Percentiles rank a stretch among this genome's conserved stretches.
These are phyloP conservation scores for Penicillium psychrosexuale DNA, from an alignment of 2,329 filamentous ascomycete genomes.

Conservation along the genomic window DNA sequence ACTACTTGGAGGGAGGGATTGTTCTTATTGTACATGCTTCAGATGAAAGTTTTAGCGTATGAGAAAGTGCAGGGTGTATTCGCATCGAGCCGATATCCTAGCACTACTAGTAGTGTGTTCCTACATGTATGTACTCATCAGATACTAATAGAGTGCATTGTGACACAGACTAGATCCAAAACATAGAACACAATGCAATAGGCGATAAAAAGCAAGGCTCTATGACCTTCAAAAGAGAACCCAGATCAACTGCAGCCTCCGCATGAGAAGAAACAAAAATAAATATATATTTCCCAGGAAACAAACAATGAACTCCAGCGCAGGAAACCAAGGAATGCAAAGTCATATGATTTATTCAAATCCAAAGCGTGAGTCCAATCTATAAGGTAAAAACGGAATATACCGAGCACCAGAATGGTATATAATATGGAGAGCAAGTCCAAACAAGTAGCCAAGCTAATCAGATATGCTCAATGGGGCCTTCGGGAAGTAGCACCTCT, in stretches of 20 bases:
- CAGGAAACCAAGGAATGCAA: slow-evolving; percentile 1
- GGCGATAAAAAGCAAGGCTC: background rate
- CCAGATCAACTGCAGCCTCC: background rate
- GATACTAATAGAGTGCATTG: background rate
- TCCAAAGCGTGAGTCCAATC: background rate
- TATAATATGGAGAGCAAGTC: background rate
- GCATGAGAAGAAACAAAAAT: background rate
- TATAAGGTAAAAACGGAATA: background rate
- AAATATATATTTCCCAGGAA: background rate
- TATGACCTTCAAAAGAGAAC: background rate
- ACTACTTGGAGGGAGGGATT: slow-evolving; percentile 4
- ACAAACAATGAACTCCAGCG: slow-evolving; percentile 2
- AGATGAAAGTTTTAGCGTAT: slow-evolving; percentile 15
- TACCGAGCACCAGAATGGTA: background rate
- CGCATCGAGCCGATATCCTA: background rate
- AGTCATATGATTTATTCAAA: background rate
- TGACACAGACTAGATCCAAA: background rate
- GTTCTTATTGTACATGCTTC: slow-evolving; percentile 26
- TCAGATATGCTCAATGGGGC: slow-evolving; percentile 71
- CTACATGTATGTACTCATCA: background rate
- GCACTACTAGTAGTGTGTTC: background rate
- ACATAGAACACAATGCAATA: background rate
- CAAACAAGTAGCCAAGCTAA: background rate
- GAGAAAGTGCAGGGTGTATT: background rate
- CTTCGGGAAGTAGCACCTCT: slow-evolving; percentile 65